Base-by-base conservation (phyloP, 257 asterid genomes). In the Rauvolfia tetraphylla region DNA sequence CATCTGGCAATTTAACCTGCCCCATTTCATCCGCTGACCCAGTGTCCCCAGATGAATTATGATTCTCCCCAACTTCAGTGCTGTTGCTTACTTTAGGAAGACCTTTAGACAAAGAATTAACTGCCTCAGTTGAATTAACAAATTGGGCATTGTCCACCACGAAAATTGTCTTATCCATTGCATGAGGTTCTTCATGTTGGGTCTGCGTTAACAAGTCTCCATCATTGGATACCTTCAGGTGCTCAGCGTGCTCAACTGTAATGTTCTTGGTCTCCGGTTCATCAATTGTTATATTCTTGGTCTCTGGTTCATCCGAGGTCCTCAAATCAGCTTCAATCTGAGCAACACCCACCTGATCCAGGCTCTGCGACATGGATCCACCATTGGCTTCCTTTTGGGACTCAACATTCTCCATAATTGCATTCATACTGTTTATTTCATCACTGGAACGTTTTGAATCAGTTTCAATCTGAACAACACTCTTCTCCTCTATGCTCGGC, bases 321-420 rank as follows among this genome's bases (percentile, higher is more conserved):
- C 63, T 70, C 53, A 14, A 18, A 48, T 72, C 68, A 17, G 11
- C 49, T 56, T 68, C 80, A 77, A 48, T 36, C 49, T 49, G 72
- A 38, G 31, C 27, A 22, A 67, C 31, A 38, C 68, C 11, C 0
- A 4, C 39, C 41, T 31, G n/a, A 62, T 58, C 65, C 14, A 29
- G 85, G 58, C 80, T 80, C 74, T 83, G 59, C 27, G 71, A 82
- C 68, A 82, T 68, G 57, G 82, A 81, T 83, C 84, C 85, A 62
- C 71, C 84, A 20, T 53, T 15, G 18, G 86, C 58, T 58, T 83
- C 83, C 48, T 77, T 80, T 34, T n/a, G 59, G 5, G 75, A 57
- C 56, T 78, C 73, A 46, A 77, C 44, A 42, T 38, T 23, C 51
- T 68, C 71, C 23, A 23, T 11, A 9, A 68, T 56, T 53, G 27